phyloP scores from a whole-genome alignment of 164 flowering plant genomes.

The Annona squamosa region DNA sequence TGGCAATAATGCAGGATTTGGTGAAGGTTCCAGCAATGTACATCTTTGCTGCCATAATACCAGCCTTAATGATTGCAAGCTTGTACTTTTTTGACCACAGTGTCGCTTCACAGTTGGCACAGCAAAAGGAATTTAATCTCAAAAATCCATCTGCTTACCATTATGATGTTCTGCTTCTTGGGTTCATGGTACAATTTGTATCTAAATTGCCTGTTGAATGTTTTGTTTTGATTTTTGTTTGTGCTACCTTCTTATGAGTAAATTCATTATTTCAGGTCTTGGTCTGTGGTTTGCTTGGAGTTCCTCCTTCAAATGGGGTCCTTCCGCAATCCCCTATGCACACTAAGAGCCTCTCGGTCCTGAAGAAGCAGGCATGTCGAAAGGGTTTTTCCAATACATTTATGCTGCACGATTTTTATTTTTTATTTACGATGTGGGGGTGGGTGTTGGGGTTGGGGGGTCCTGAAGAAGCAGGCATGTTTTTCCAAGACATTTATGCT shows the following conservation, averaged over 20 bases:
- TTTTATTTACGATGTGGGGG: background rate
- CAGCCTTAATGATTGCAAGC: constrained; percentile 50
- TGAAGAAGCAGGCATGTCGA: constrained; percentile 37
- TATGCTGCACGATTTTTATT: background rate
- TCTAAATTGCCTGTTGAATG: background rate
- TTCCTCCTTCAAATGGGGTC: constrained; percentile 53
- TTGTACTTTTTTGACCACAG: constrained; percentile 57
- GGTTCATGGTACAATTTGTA: constrained; percentile 32
- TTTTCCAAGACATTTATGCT: no score
- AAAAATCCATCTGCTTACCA: constrained; percentile 48
- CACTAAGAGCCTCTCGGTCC: constrained; percentile 51
- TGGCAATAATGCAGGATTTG: constrained; percentile 38
- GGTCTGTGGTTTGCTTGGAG: constrained; percentile 44
- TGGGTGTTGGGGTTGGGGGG: no score
- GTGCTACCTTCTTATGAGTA: background rate
- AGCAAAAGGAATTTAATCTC: constrained; percentile 51
- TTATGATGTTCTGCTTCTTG: constrained; percentile 42
- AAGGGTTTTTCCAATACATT: background rate
- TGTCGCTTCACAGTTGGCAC: constrained; percentile 55
- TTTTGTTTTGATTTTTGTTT: background rate
- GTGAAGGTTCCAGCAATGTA: constrained; percentile 36
- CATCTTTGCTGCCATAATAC: constrained; percentile 43
- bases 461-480: no score
- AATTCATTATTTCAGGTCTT: constrained; percentile 30
- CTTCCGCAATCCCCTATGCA: constrained; percentile 64